phyloP scores from a whole-genome alignment of 1,284 basidiomycete genomes.

The Retiboletus flavoniger region DNA sequence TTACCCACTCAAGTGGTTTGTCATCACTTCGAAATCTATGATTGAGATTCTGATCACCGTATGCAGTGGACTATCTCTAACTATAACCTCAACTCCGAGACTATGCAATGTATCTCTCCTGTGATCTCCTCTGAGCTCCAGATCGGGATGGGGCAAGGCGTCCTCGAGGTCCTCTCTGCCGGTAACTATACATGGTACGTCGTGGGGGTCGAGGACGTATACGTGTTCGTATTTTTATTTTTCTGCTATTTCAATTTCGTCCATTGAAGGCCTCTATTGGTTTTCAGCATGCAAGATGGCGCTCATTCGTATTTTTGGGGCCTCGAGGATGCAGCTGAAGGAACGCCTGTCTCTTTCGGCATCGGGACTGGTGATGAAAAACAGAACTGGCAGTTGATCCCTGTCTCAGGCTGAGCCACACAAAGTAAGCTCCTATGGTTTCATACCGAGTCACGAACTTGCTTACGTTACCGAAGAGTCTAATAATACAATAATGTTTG shows the following conservation, averaged over 20 bases:
- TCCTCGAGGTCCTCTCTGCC: not conserved
- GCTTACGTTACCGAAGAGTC: not conserved
- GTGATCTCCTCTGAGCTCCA: not conserved
- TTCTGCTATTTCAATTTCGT: too few species aligned
- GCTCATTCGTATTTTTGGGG: not conserved
- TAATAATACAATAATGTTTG: not conserved
- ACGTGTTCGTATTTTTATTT: not conserved
- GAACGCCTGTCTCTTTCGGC: not conserved
- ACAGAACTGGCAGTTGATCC: not conserved
- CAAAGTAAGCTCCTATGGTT: not conserved
- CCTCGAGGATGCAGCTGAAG: not conserved
- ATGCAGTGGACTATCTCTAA: not conserved
- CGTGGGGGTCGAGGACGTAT: not conserved
- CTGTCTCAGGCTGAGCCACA: not conserved
- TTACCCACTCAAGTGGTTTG: not conserved
- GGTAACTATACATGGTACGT: not conserved
- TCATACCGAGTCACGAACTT: too few species aligned
- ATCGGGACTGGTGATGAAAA: not conserved
- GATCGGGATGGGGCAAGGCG: not conserved
- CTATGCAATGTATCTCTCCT: not conserved
- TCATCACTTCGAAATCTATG: not conserved
- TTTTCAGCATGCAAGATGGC: slow-evolving; percentile 3
- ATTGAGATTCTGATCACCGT: not conserved
- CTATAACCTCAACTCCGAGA: not conserved
- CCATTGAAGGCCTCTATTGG: not conserved